Percentiles rank a stretch among this genome's conserved stretches.
Conservation (phyloP, 805 yeast genomes). For the Hanseniaspora jakobsenii region DNA sequence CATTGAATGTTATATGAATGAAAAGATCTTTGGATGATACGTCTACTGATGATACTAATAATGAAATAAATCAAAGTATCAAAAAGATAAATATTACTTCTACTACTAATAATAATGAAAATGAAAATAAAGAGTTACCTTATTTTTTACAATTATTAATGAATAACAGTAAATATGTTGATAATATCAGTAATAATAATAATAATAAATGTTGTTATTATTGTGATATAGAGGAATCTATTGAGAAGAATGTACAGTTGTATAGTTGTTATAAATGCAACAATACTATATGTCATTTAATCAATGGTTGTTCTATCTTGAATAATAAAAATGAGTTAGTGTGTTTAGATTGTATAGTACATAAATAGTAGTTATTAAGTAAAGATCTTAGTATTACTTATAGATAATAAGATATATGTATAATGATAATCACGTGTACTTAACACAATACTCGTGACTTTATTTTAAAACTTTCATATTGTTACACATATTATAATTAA, state of each 20-base stretch:
- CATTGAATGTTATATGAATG: no score
- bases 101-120: no score
- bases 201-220: not conserved
- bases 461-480: no score
- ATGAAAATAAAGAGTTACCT: not conserved
- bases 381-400: no score
- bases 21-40: no score
- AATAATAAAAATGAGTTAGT: not conserved
- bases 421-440: no score
- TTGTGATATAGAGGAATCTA: slow-evolving; percentile 5
- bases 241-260: no score
- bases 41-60: not conserved
- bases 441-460: no score
- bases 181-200: not conserved
- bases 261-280: not conserved
- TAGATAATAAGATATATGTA: no score
- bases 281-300: not conserved
- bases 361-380: no score
- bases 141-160: slow-evolving; percentile 1
- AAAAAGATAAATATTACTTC: not conserved
- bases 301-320: slow-evolving; percentile 7
- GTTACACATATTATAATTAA: no score
- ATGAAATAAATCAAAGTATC: not conserved
- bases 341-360: slow-evolving; percentile 11
- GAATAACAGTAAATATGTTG: slow-evolving; percentile 3